phyloP scores from a whole-genome alignment of 805 yeast species.

The Starmerella apis region DNA sequence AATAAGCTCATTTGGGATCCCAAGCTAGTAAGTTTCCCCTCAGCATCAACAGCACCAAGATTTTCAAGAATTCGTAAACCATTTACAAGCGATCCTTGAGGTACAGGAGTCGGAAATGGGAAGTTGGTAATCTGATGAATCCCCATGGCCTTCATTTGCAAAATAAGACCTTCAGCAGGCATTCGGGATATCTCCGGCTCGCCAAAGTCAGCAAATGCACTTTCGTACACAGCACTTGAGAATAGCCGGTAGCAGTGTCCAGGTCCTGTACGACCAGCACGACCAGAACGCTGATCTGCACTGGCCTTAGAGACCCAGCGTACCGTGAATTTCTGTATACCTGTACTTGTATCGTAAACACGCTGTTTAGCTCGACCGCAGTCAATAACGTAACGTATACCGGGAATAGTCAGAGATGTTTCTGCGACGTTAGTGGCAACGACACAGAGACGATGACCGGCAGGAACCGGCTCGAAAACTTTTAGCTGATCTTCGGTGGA shows the following conservation, averaged over 20 bases:
- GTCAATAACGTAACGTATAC: conserved; percentile 87
- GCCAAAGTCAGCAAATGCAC: conserved; percentile 71
- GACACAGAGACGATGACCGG: conserved; percentile 75
- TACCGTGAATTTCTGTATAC: conserved; percentile 85
- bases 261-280: conserved; percentile 98
- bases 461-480: conserved; percentile 78
- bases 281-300: conserved; percentile 88
- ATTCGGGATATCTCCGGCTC: conserved; percentile 83
- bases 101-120: conserved; percentile 95
- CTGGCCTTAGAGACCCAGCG: conserved; percentile 93
- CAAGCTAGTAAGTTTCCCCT: conserved; percentile 54
- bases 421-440: conserved; percentile 98
- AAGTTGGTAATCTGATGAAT: conserved; percentile 80
- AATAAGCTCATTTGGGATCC: conserved; percentile 82
- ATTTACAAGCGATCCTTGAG: conserved; percentile 43
- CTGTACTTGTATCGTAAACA: conserved; percentile 65
- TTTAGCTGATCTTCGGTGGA: conserved; percentile 95
- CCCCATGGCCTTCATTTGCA: conserved; percentile 95
- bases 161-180: conserved; percentile 94
- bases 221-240: conserved; percentile 88
- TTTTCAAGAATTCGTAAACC: conserved; percentile 60
- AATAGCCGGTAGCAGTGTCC: conserved; percentile 91
- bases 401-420: conserved; percentile 93
- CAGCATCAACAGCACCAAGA: conserved; percentile 64
- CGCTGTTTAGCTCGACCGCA: conserved; percentile 91